Percentiles rank a stretch among this genome's conserved stretches.
Evolutionary conservation across 2,329 filamentous ascomycete genomes (phyloP).

Genomic region (Colletotrichum sp.): DNA sequence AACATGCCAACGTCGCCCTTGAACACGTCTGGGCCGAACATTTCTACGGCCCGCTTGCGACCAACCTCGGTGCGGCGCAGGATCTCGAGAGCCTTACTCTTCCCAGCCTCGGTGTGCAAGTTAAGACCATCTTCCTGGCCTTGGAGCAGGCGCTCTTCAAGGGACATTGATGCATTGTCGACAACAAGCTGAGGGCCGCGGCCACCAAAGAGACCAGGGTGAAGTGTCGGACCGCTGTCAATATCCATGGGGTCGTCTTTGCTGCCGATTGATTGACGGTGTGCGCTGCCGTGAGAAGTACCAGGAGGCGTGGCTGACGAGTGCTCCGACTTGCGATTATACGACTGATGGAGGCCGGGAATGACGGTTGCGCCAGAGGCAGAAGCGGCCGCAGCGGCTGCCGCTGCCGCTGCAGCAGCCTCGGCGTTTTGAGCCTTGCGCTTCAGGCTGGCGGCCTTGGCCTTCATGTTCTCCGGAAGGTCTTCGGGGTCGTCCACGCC

Average conservation of each 20-base stretch:
- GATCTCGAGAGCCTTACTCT: constrained; percentile 57
- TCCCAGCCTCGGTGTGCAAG: constrained; percentile 49
- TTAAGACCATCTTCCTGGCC: constrained; percentile 51
- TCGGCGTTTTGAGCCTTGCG: constrained; percentile 71
- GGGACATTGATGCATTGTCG: constrained; percentile 42
- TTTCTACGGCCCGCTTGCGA: constrained; percentile 53
- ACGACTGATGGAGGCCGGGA: neutral
- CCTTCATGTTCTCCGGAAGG: constrained; percentile 80
- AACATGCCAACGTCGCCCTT: constrained; percentile 26
- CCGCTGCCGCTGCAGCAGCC: constrained; percentile 46
- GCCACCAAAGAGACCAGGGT: constrained; percentile 48
- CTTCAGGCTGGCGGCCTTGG: constrained; percentile 76
- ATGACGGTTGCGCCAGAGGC: constrained; percentile 7
- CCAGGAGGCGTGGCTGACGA: constrained; percentile 22
- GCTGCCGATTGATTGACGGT: constrained; percentile 17
- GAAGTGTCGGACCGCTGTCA: constrained; percentile 38
- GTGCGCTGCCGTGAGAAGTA: constrained; percentile 26
- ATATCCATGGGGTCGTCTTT: constrained; percentile 45
- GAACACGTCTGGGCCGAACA: constrained; percentile 58
- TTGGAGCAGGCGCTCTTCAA: constrained; percentile 57
- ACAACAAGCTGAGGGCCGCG: constrained; percentile 47
- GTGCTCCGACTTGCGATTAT: constrained; percentile 19
- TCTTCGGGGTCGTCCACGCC: constrained; percentile 92
- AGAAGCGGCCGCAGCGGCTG: constrained; percentile 23
- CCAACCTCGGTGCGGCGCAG: constrained; percentile 55